Evolutionary conservation across 2,329 filamentous ascomycete species (phyloP), one percentile per base, ranked within the genome.

Genomic region (Leptographium lundbergii): DNA sequence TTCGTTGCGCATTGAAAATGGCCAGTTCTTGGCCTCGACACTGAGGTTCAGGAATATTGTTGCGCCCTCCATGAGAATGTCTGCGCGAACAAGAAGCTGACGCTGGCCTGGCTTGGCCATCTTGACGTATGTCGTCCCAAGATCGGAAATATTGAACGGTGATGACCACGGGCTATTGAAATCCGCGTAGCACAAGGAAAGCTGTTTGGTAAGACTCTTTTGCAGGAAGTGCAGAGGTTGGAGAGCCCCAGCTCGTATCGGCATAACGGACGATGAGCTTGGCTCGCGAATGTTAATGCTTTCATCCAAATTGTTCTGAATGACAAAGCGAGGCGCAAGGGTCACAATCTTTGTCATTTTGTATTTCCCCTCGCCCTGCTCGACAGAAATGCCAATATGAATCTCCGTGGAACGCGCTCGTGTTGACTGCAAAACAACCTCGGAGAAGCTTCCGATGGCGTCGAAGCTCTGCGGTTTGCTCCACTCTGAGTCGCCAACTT

Each of bases 381-480:
- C 84, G 34, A 99, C 86, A 1, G 87, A 92, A 55, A 99, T 84
- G 54, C 94, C 94, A 7, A 95, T 80, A 67, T 97, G 91, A 67
- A 97, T 91, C 70, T 99, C 94, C 2, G 86, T 86, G 59, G 78
- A 80, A 51, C 82, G 85, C 19, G 59, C 58, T 50, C 80, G 81
- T 2, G 81, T 74, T 0, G 91, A 89, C 56, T 88, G 87, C 39
- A 99, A 78, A 39, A 94, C 82, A 42, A 96, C 88, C 66, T 96
- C 91, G 19, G 90, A 87, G 0, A 87, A 91, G 67, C 92, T 97
- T 36, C 94, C 94, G 63, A 99, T 94, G 24, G 94, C 94, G 68
- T 99, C 95, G 66, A 99, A 96, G 79, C 90, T 96, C 70, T 97
- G 92, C 0, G 92, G 90, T 69, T 94, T 96, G 74, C 94, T 97